A percentile compares a stretch with the other conserved stretches of the same genome.
Evolutionary conservation across 495 filamentous ascomycete species (phyloP).

Genomic region (Penicillium waksmanii): DNA sequence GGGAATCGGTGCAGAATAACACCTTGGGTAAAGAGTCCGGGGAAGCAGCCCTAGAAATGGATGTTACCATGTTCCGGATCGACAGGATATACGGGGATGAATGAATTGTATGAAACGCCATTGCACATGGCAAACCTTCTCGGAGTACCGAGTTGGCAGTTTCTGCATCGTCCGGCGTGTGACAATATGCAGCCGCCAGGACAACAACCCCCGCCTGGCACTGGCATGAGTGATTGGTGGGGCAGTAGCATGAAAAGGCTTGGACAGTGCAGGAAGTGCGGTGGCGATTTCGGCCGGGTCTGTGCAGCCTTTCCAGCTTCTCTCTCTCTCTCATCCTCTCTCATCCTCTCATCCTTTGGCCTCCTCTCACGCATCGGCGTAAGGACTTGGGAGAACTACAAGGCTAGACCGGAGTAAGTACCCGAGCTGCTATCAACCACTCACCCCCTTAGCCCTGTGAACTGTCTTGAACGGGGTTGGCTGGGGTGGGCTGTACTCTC

Average conservation of each 20-base stretch:
- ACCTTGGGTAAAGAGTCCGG: slow-evolving; percentile 4
- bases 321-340: neutral
- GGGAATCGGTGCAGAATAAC: neutral
- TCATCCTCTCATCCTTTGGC: neutral
- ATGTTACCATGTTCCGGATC: neutral
- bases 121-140: slow-evolving; percentile 7
- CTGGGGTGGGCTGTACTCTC: neutral
- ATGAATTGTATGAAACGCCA: slow-evolving; percentile 1
- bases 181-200: slow-evolving; percentile 10
- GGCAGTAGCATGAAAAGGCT: neutral
- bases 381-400: neutral
- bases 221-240: slow-evolving; percentile 4
- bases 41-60: neutral
- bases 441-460: neutral
- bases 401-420: neutral
- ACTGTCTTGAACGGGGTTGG: neutral
- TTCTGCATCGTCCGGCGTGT: slow-evolving; percentile 10
- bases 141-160: slow-evolving; percentile 6
- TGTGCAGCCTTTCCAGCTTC: neutral
- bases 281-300: slow-evolving; percentile 7
- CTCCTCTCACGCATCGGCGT: neutral
- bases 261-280: slow-evolving; percentile 7
- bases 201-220: neutral
- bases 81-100: slow-evolving; percentile 4
- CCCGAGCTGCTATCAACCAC: neutral